A percentile compares a stretch with the other conserved stretches of the same genome.
These are phyloP conservation scores for Trichoderma endophyticum DNA, from an alignment of 2,329 filamentous ascomycete genomes.

Conservation along the genomic window DNA sequence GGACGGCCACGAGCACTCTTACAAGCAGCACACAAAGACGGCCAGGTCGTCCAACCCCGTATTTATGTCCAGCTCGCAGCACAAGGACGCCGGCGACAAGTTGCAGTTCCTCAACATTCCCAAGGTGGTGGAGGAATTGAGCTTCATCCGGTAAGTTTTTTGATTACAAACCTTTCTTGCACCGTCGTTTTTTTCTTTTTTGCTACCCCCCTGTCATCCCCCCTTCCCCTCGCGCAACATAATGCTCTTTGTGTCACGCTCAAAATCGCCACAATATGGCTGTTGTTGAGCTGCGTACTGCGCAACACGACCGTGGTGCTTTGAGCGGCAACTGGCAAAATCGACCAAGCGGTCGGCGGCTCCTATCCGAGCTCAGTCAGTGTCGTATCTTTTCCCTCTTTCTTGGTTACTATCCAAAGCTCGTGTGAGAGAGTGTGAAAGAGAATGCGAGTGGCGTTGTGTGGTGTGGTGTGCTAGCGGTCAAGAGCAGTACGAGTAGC, in stretches of 20 bases:
- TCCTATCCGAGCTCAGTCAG: not conserved
- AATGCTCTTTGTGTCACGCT: not conserved
- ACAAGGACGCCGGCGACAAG: conserved; percentile 44
- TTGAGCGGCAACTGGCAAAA: not conserved
- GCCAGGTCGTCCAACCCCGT: conserved; percentile 60
- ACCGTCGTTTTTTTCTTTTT: not conserved
- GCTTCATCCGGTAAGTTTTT: conserved; percentile 64
- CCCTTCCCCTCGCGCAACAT: not conserved
- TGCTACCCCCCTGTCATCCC: not conserved
- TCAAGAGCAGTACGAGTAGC: not conserved
- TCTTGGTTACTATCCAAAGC: not conserved
- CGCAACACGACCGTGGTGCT: not conserved
- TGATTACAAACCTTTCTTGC: not conserved
- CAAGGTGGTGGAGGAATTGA: conserved; percentile 64
- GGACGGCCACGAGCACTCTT: conserved; percentile 49
- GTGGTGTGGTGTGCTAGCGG: not conserved
- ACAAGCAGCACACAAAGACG: conserved; percentile 57
- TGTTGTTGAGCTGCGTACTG: not conserved
- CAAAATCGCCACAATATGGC: not conserved
- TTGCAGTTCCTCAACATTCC: conserved; percentile 57
- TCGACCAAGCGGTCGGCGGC: not conserved
- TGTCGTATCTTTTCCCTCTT: not conserved
- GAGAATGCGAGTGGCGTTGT: no score
- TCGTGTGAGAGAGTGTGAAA: not conserved
- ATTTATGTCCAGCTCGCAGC: conserved; percentile 39